Evolutionary conservation across 2,329 filamentous ascomycete species (phyloP), one percentile per base, ranked within the genome.

Genomic region (Sphaerulina vaccinii): DNA sequence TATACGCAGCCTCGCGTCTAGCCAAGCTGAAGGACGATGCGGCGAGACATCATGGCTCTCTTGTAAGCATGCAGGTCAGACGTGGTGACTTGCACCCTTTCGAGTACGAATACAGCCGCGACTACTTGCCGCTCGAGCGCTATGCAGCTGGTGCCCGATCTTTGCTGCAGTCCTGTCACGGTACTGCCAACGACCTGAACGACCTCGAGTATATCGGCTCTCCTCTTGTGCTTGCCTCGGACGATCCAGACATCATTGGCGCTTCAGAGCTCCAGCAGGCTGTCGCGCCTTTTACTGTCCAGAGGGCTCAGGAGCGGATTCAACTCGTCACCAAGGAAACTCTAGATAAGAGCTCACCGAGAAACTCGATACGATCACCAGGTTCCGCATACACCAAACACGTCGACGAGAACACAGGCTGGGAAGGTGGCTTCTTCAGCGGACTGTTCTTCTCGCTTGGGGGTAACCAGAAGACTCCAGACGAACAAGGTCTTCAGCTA

Each of bases 371-470:
- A 7, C 65, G 65, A 8, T 66, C 70, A 2, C 71, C 81, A 54
- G 71, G 71, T 19, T 71, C 73, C 9, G 73, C 79, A 5, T 81
- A 86, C 65, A 78, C 79, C 58, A 82, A 80, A 61, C 88, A 87
- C 66, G 79, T 87, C 29, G 87, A 90, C 53, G 85, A 90, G 65
- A 81, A 84, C 1, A 84, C 88, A 35, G 90, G 89, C 23, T 95
- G 89, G 89, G 89, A 95, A 68, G 89, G 90, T 15, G 90, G 90
- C 1, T 95, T 95, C 75, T 95, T 87, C 70, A 79, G 81, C 11
- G 80, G 83, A 62, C 85, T 93, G 71, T 95, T 95, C 70, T 91
- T 87, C 82, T 86, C 84, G 44, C 75, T 95, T 1, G 90, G 87
- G 3, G 24, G 41, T 24, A 45, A 53, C 22, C 43, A 22, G 3